Evolutionary conservation across 225 moss, liverwort and hornwort genomes (phyloP).

Genomic region (Takakia lepidozioides): DNA sequence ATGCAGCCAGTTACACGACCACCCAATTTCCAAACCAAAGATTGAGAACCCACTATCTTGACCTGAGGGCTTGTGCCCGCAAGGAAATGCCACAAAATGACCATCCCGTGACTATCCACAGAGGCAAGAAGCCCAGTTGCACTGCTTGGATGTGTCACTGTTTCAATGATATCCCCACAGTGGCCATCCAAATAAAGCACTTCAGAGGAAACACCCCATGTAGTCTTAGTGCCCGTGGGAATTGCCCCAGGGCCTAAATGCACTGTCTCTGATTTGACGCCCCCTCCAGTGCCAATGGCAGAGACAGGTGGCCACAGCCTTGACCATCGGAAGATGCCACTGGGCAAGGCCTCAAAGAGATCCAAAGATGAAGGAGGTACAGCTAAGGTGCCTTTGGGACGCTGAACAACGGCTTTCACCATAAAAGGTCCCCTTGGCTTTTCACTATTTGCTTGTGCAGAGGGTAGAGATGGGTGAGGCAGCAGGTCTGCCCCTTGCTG

Average conservation of each 20-base stretch:
- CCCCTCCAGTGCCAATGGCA: slow-evolving; percentile 70
- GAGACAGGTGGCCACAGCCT: slow-evolving; percentile 95
- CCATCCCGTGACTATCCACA: slow-evolving; percentile 62
- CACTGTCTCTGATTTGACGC: slow-evolving; percentile 18
- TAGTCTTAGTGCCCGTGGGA: slow-evolving; percentile 47
- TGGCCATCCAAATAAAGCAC: slow-evolving; percentile 66
- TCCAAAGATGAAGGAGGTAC: slow-evolving; percentile 88
- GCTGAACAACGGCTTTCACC: slow-evolving; percentile 81
- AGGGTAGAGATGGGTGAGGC: slow-evolving; percentile 27
- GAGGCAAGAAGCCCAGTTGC: slow-evolving; percentile 72
- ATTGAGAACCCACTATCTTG: slow-evolving; percentile 59
- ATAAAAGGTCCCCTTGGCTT: slow-evolving; percentile 41
- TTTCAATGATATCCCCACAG: slow-evolving; percentile 53
- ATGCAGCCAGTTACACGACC: slow-evolving; percentile 44
- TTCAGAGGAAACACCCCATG: slow-evolving; percentile 87
- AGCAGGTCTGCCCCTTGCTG: slow-evolving; percentile 65
- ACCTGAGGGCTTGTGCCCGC: slow-evolving; percentile 69
- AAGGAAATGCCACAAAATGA: slow-evolving; percentile 74
- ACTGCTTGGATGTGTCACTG: slow-evolving; percentile 72
- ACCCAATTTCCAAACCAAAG: slow-evolving; percentile 70
- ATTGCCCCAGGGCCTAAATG: slow-evolving; percentile 27
- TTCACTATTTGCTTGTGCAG: slow-evolving; percentile 15
- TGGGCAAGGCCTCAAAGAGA: slow-evolving; percentile 78
- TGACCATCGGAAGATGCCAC: slow-evolving; percentile 83
- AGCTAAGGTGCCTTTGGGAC: slow-evolving; percentile 64